Evolutionary conservation across 768 basidiomycete genomes (phyloP).

Genomic region (Auricularia auricula-judae): DNA sequence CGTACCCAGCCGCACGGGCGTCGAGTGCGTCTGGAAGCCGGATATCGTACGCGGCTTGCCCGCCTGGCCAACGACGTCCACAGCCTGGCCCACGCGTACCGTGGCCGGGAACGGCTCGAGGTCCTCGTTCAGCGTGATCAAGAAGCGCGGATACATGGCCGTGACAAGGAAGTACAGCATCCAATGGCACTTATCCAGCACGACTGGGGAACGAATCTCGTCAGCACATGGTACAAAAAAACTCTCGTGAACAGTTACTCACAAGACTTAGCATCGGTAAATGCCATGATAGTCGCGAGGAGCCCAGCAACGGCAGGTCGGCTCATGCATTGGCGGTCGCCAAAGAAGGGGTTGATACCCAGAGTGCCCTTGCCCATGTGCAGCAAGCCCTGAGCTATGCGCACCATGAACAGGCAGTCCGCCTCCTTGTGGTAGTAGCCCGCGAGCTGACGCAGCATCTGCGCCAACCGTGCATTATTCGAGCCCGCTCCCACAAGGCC

Average conservation of each 20-base stretch:
- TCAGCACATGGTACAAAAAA: not conserved
- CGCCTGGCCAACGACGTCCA: constrained; percentile 95
- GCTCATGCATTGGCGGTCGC: constrained; percentile 82
- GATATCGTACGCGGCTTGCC: constrained; percentile 95
- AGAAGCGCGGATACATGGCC: constrained; percentile 96
- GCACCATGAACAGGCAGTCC: constrained; percentile 91
- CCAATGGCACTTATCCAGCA: constrained; percentile 95
- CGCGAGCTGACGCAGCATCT: constrained; percentile 94
- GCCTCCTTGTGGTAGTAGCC: constrained; percentile 98
- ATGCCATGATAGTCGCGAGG: constrained; percentile 77
- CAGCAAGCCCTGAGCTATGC: constrained; percentile 92
- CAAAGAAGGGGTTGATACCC: constrained; percentile 93
- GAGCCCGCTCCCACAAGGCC: constrained; percentile 95
- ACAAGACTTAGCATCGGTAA: constrained; percentile 92
- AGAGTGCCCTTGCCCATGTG: constrained; percentile 99
- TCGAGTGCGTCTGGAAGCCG: constrained; percentile 96
- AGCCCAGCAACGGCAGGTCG: constrained; percentile 83
- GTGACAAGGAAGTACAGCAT: constrained; percentile 95
- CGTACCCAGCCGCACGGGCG: constrained; percentile 90
- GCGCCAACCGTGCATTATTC: constrained; percentile 95
- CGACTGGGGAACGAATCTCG: constrained; percentile 38
- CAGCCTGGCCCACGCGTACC: constrained; percentile 91
- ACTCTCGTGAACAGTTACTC: constrained; percentile 25
- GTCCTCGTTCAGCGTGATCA: constrained; percentile 93
- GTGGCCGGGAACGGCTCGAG: constrained; percentile 79